phyloP scores from a whole-genome alignment of 495 filamentous ascomycete species.

The Neurospora discreta region DNA sequence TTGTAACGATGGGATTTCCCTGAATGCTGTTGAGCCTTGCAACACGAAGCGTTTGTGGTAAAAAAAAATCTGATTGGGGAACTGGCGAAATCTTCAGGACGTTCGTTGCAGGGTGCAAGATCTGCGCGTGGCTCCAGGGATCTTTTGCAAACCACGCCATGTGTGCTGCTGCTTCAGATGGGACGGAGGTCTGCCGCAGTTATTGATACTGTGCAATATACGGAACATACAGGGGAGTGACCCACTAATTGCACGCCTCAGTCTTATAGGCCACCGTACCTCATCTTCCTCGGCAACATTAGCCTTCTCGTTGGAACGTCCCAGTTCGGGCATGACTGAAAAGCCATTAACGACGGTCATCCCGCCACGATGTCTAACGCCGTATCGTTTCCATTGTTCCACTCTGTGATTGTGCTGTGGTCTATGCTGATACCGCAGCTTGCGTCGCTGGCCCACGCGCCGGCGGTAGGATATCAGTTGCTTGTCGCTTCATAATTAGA shows the following conservation, averaged over 20 bases:
- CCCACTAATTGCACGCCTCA: not conserved
- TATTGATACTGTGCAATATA: not conserved
- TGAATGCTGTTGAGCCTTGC: not conserved
- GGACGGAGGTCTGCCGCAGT: constrained; percentile 14
- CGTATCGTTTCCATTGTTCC: not conserved
- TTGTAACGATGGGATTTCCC: not conserved
- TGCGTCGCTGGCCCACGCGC: not conserved
- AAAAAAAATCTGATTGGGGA: not conserved
- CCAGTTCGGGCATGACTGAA: not conserved
- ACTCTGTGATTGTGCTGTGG: not conserved
- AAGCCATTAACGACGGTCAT: not conserved
- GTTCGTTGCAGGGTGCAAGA: constrained; percentile 8
- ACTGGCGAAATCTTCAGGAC: not conserved
- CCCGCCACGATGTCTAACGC: not conserved
- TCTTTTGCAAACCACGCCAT: constrained; percentile 16
- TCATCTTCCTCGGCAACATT: not conserved
- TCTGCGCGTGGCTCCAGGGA: constrained; percentile 30
- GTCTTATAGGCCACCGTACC: not conserved
- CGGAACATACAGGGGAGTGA: not conserved
- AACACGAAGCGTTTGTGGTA: not conserved
- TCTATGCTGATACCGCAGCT: not conserved
- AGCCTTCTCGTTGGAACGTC: not conserved
- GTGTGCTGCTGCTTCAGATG: constrained; percentile 11
- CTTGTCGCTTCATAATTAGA: not conserved
- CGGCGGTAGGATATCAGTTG: not conserved